Percentiles rank a stretch among this genome's conserved stretches.
Conservation (phyloP, 2,329 filamentous ascomycete genomes). For the Fusarium udum region DNA sequence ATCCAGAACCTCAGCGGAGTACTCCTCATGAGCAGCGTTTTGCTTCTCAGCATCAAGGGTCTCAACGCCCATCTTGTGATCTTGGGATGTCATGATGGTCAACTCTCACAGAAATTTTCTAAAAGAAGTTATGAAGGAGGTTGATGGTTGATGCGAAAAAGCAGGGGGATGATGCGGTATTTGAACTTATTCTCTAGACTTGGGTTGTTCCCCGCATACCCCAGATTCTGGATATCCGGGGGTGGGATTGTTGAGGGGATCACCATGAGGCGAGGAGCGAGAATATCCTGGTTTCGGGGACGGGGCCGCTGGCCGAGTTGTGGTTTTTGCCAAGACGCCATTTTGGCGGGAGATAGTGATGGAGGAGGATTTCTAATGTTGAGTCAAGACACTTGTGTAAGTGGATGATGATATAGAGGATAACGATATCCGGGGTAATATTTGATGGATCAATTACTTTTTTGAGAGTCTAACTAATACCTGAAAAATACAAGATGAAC, state of each 20-base stretch:
- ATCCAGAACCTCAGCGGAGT: constrained; percentile 28
- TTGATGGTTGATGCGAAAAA: not conserved
- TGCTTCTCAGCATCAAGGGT: constrained; percentile 33
- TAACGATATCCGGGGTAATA: not conserved
- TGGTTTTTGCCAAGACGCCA: constrained; percentile 21
- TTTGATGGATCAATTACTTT: not conserved
- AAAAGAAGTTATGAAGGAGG: not conserved
- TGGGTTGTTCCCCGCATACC: constrained; percentile 29
- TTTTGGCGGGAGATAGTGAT: not conserved
- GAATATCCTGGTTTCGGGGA: constrained; percentile 20
- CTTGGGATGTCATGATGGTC: constrained; percentile 13
- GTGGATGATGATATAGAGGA: not conserved
- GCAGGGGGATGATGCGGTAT: constrained; percentile 22
- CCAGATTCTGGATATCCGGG: constrained; percentile 31
- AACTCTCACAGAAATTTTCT: not conserved
- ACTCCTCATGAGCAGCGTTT: constrained; percentile 29
- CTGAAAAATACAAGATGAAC: no score
- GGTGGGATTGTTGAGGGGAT: constrained; percentile 29
- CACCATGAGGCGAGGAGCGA: constrained; percentile 10
- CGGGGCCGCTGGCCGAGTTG: constrained; percentile 25
- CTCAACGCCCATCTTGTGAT: constrained; percentile 13
- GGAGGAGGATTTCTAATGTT: not conserved
- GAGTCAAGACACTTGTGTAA: not conserved
- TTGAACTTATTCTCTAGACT: constrained; percentile 7
- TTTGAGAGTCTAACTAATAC: not conserved